Conservation (phyloP, 163 green algal species). For the Chlamydomonas reinhardtii region DNA sequence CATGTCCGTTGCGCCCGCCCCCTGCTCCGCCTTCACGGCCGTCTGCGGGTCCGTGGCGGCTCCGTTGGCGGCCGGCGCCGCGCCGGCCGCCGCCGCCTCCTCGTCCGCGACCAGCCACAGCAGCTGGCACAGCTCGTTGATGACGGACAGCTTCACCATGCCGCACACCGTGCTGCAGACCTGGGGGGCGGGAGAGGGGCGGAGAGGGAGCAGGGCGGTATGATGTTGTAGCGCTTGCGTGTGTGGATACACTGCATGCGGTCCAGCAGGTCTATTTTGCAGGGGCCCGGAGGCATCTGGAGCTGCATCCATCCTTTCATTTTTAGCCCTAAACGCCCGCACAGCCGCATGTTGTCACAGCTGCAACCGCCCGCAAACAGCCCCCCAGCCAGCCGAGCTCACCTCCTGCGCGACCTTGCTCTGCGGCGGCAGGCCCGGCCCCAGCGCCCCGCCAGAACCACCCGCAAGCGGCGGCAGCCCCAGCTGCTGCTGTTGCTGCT, state of each 20-base stretch:
- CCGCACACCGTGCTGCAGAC: neutral
- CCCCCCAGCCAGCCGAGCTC: too few relatives aligned
- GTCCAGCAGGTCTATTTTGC: too few relatives aligned
- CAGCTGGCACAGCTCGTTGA: conserved; percentile 81
- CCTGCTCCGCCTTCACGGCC: neutral
- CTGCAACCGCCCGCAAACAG: too few relatives aligned
- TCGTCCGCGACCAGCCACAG: conserved; percentile 79
- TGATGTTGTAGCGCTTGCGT: too few relatives aligned
- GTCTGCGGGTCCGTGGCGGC: neutral
- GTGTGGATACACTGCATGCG: too few relatives aligned
- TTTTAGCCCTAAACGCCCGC: too few relatives aligned
- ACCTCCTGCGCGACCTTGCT: neutral
- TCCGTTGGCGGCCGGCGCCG: neutral
- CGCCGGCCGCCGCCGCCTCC: conserved; percentile 21
- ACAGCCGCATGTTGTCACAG: too few relatives aligned
- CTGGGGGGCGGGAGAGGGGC: too few relatives aligned
- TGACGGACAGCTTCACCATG: conserved; percentile 69
- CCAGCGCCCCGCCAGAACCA: conserved; percentile 76
- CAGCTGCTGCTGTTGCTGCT: neutral
- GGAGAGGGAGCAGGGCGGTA: too few relatives aligned
- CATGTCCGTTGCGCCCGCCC: neutral
- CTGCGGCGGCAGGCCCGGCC: neutral
- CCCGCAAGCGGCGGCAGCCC: conserved; percentile 75
- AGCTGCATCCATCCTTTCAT: too few relatives aligned
- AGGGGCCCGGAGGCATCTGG: too few relatives aligned